A percentile compares a stretch with the other conserved stretches of the same genome.
Conservation (phyloP, 2,329 filamentous ascomycete genomes). For the Phoma herbarum region DNA sequence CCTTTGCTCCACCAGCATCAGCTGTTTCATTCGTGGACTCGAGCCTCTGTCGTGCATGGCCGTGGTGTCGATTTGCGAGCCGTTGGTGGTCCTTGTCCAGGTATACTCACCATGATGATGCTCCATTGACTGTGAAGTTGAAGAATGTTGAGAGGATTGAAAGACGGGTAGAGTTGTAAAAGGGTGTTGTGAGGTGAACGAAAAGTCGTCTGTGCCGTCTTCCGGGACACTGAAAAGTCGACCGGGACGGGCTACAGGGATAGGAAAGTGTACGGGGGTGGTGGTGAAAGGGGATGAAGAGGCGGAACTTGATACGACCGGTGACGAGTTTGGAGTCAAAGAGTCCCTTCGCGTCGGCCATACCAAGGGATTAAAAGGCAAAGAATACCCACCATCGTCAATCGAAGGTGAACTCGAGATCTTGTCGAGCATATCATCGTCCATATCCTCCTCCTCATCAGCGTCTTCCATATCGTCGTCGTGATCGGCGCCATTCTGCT, state of each 20-base stretch:
- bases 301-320: slow-evolving; percentile 35
- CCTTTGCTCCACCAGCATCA: slow-evolving; percentile 10
- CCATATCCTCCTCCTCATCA: slow-evolving; percentile 74
- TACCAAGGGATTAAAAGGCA: slow-evolving; percentile 42
- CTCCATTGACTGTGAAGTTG: slow-evolving; percentile 48
- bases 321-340: slow-evolving; percentile 50
- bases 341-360: slow-evolving; percentile 57
- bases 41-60: slow-evolving; percentile 11
- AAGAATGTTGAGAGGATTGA: slow-evolving; percentile 37
- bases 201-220: slow-evolving; percentile 33
- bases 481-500: slow-evolving; percentile 50
- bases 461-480: slow-evolving; percentile 69
- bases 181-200: slow-evolving; percentile 44
- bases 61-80: slow-evolving; percentile 14
- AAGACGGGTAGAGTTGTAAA: slow-evolving; percentile 46
- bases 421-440: slow-evolving; percentile 97
- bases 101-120: slow-evolving; percentile 64
- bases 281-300: slow-evolving; percentile 56
- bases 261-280: slow-evolving; percentile 56
- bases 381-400: slow-evolving; percentile 90
- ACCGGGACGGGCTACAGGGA: slow-evolving; percentile 38
- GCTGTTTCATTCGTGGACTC: slow-evolving; percentile 37
- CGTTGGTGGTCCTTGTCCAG: slow-evolving; percentile 33
- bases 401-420: slow-evolving; percentile 99
- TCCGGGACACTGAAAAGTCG: slow-evolving; percentile 40